Evolutionary conservation across 2,329 filamentous ascomycete species (phyloP), one percentile per base, ranked within the genome.

Genomic region (Cladorrhinum sp.): DNA sequence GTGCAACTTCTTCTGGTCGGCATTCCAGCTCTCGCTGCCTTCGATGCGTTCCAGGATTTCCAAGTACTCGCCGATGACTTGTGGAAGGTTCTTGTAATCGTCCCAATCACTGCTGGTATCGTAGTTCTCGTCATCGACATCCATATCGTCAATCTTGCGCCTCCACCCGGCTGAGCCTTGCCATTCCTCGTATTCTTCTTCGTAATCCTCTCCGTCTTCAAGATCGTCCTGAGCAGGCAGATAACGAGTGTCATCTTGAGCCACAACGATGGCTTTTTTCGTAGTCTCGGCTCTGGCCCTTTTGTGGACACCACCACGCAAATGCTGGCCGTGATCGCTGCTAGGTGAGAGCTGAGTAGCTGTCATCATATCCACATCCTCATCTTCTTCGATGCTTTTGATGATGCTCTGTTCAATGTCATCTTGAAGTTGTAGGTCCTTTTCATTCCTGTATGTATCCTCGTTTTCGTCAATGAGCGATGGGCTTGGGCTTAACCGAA

Each of bases 1-100:
- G 65, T 75, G 73, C 20, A 75, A 63, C 18, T 65, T 69, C 12
- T 57, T 62, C 55, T 74, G 72, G 41, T 73, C 70, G 5, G 45
- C 57, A n/a, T 71, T 71, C 73, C 73, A 75, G 3, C 41, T 23
- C 5, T 66, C 58, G 48, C 58, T 64, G 18, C 66, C 65, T 13
- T 67, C 63, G 9, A 68, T 50, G 22, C 52, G 32, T 20, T 49
- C 48, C 10, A 66, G 25, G 2, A 25, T n/a, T 22, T 36, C 25
- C 7, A 66, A 58, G 36, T 66, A 66, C 12, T 69, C 65, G 23
- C 52, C 57, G 2, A 64, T 38, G 24, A 59, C 32, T 6, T 55
- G 50, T 1, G 64, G 62, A 10, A 66, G 58, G 9, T 32, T 45
- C 22, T 62, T 67, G 38, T 67, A 66, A 6, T 56, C 32, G 50